A percentile compares a stretch with the other conserved stretches of the same genome.
Evolutionary conservation across 306 rosid genomes (phyloP).

Genomic region (Inga laurina): DNA sequence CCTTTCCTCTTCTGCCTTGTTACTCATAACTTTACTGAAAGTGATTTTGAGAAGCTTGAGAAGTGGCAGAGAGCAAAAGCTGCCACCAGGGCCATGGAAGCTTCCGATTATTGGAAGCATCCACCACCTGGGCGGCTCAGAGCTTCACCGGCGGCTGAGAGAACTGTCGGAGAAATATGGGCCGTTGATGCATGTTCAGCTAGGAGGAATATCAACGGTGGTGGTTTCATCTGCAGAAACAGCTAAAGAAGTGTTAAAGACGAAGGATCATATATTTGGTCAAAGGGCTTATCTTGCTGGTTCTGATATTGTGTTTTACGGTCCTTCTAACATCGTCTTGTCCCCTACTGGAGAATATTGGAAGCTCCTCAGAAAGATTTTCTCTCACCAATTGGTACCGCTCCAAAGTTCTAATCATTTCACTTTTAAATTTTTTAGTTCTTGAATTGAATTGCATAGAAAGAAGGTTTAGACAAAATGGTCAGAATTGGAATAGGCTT

Average conservation of each 20-base stretch:
- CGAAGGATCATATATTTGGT: slow-evolving; percentile 29
- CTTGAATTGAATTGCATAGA: not conserved
- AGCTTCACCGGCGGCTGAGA: not conserved
- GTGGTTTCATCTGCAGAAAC: slow-evolving; percentile 42
- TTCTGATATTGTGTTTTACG: not conserved
- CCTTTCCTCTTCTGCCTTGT: not conserved
- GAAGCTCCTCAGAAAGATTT: slow-evolving; percentile 28
- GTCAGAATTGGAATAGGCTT: not conserved
- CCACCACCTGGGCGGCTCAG: slow-evolving; percentile 26
- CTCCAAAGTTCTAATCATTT: not conserved
- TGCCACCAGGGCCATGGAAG: not conserved
- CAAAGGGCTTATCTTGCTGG: not conserved
- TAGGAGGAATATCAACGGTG: slow-evolving; percentile 25
- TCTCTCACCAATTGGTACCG: not conserved
- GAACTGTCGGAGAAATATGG: slow-evolving; percentile 32
- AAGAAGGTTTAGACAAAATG: not conserved
- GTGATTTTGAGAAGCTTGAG: not conserved
- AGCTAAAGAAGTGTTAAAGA: slow-evolving; percentile 37
- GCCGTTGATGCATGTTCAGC: slow-evolving; percentile 22
- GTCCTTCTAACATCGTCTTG: not conserved
- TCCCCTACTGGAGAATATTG: slow-evolving; percentile 25
- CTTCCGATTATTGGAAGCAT: slow-evolving; percentile 13
- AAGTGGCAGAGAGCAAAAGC: not conserved
- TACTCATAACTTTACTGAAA: not conserved
- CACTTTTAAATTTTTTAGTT: not conserved